phyloP scores from a whole-genome alignment of 768 basidiomycete species.

The Termitomyces sp. region DNA sequence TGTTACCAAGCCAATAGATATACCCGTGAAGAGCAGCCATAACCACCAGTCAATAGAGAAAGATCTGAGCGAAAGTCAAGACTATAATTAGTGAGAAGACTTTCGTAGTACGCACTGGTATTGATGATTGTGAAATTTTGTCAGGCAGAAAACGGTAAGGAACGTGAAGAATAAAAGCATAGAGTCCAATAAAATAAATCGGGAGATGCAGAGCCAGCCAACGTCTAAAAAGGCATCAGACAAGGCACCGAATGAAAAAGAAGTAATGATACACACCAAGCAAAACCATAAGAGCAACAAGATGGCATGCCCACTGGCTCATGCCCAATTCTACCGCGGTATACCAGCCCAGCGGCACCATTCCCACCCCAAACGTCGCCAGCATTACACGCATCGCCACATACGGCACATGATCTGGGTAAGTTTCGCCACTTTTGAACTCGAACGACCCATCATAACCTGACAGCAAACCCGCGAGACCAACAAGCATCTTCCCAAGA shows the following conservation, averaged over 20 bases:
- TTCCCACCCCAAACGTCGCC: conserved; percentile 88
- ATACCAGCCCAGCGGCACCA: conserved; percentile 97
- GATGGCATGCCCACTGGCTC: conserved; percentile 83
- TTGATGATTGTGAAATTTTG: conserved; percentile 97
- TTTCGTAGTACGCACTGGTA: conserved; percentile 60
- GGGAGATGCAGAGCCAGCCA: conserved; percentile 94
- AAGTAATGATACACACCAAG: conserved; percentile 52
- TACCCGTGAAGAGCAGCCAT: conserved; percentile 91
- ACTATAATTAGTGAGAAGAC: not conserved
- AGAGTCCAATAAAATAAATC: conserved; percentile 96
- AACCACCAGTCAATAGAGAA: conserved; percentile 98
- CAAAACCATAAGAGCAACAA: conserved; percentile 91
- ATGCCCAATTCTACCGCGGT: conserved; percentile 93
- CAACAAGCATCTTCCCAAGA: conserved; percentile 98
- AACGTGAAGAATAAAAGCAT: conserved; percentile 99
- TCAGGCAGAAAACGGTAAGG: conserved; percentile 89
- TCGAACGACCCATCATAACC: conserved; percentile 93
- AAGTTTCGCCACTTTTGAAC: conserved; percentile 87
- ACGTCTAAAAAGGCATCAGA: conserved; percentile 55
- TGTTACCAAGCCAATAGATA: conserved; percentile 92
- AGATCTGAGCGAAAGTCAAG: conserved; percentile 43
- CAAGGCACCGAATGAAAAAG: not conserved
- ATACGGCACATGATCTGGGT: conserved; percentile 83
- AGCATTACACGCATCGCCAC: conserved; percentile 94
- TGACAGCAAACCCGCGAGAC: conserved; percentile 82